Percentiles rank a stretch among this genome's conserved stretches.
These are phyloP conservation scores for Verticillium albo-atrum DNA, from an alignment of 2,329 filamentous ascomycete genomes.

Conservation along the genomic window DNA sequence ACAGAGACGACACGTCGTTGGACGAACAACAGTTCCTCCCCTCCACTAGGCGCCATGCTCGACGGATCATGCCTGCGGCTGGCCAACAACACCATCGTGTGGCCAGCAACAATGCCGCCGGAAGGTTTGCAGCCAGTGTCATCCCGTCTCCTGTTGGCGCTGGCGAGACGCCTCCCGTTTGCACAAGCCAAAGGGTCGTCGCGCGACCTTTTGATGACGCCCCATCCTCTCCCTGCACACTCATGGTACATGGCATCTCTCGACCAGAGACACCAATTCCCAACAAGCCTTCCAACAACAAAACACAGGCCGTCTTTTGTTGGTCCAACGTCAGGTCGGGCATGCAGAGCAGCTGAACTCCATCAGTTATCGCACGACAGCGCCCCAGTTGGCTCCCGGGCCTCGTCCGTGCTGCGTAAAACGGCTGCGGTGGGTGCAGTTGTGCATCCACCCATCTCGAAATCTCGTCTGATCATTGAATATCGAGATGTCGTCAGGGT, in stretches of 20 bases:
- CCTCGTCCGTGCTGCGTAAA: not conserved
- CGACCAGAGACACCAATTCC: no score
- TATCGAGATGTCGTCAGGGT: not conserved
- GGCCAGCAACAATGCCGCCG: not conserved
- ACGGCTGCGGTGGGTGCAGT: not conserved
- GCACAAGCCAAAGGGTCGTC: not conserved
- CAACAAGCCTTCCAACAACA: no score
- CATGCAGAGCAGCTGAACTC: not conserved
- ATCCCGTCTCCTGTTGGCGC: not conserved
- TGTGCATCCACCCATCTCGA: not conserved
- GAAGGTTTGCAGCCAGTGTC: not conserved
- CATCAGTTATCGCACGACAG: not conserved
- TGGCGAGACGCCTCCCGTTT: not conserved
- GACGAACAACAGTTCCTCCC: not conserved
- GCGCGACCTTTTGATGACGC: not conserved
- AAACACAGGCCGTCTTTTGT: no score
- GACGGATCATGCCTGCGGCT: not conserved
- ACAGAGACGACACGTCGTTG: not conserved
- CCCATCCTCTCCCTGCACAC: no score
- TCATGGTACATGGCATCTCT: no score
- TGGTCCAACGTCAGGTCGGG: not conserved
- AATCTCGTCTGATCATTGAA: not conserved
- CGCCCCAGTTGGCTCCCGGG: not conserved
- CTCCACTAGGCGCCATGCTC: not conserved
- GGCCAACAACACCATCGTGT: not conserved